phyloP scores from a whole-genome alignment of 176 grass and related monocot genomes.

The Oryza meridionalis region DNA sequence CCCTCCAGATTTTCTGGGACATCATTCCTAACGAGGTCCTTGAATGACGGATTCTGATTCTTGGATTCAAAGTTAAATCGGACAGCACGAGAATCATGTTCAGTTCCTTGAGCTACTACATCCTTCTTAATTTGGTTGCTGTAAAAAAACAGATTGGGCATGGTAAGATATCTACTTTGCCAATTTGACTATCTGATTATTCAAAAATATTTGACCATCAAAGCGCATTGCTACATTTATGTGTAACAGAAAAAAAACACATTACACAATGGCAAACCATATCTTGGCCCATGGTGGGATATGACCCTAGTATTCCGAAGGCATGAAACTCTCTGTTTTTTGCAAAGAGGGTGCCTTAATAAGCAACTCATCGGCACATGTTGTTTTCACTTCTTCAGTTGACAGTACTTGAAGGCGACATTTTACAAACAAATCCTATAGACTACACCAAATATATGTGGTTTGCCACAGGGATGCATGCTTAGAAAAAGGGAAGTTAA shows the following conservation, averaged over 20 bases:
- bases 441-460: slow-evolving; percentile 4
- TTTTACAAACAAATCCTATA: slow-evolving; percentile 12
- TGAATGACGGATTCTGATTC: slow-evolving; percentile 72
- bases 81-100: slow-evolving; percentile 45
- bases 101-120: slow-evolving; percentile 36
- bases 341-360: slow-evolving; percentile 31
- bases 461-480: slow-evolving; percentile 16
- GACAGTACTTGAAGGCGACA: not conserved
- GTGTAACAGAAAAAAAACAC: not conserved
- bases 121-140: slow-evolving; percentile 42
- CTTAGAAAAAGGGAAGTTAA: slow-evolving; percentile 3
- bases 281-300: not conserved
- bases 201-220: not conserved
- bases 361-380: not conserved
- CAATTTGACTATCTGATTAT: not conserved
- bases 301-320: not conserved
- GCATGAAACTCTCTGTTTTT: slow-evolving; percentile 10
- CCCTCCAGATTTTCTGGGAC: slow-evolving; percentile 60
- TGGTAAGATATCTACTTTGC: slow-evolving; percentile 18
- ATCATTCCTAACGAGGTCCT: slow-evolving; percentile 55
- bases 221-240: slow-evolving; percentile 8
- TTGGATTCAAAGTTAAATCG: slow-evolving; percentile 61
- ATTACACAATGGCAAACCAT: slow-evolving; percentile 8
- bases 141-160: slow-evolving; percentile 5
- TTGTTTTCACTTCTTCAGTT: not conserved